Conservation (phyloP, 2,329 filamentous ascomycete genomes). For the Septoria petroselini region DNA sequence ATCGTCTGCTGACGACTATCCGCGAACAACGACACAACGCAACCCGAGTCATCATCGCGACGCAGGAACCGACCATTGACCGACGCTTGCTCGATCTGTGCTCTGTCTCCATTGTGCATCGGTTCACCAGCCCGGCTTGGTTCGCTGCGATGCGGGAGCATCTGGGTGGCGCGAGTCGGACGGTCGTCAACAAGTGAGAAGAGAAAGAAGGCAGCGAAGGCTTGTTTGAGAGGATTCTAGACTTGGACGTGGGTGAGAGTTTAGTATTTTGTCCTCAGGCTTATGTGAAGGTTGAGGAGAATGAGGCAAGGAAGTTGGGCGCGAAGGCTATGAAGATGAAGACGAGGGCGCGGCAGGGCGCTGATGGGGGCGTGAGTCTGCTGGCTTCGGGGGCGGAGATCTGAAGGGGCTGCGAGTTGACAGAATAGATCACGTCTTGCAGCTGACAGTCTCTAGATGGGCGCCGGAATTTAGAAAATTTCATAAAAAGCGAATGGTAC, state of each 20-base stretch:
- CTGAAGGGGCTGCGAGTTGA: no score
- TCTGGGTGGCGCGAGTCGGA: slow-evolving; percentile 46
- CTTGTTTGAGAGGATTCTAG: slow-evolving; percentile 35
- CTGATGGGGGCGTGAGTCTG: slow-evolving; percentile 32
- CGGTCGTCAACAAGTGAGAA: slow-evolving; percentile 10
- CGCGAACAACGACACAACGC: slow-evolving; percentile 69
- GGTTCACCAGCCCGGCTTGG: slow-evolving; percentile 67
- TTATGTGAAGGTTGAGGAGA: slow-evolving; percentile 26
- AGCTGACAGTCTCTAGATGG: no score
- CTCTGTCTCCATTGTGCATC: slow-evolving; percentile 68
- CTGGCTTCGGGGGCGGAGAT: slow-evolving; percentile 24
- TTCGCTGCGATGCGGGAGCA: slow-evolving; percentile 46
- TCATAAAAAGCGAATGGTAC: no score
- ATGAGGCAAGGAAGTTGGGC: slow-evolving; percentile 27
- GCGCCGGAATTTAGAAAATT: no score
- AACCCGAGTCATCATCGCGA: slow-evolving; percentile 66
- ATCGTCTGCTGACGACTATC: slow-evolving; percentile 61
- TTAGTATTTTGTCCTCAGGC: slow-evolving; percentile 36
- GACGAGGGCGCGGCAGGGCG: slow-evolving; percentile 32
- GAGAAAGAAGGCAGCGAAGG: slow-evolving; percentile 11
- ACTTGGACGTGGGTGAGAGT: slow-evolving; percentile 34
- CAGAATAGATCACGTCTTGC: no score
- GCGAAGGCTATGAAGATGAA: slow-evolving; percentile 28
- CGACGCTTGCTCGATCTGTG: slow-evolving; percentile 67
- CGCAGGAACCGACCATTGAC: slow-evolving; percentile 72